phyloP scores from a whole-genome alignment of 345 rosid genomes.

The Citrus trifoliata region DNA sequence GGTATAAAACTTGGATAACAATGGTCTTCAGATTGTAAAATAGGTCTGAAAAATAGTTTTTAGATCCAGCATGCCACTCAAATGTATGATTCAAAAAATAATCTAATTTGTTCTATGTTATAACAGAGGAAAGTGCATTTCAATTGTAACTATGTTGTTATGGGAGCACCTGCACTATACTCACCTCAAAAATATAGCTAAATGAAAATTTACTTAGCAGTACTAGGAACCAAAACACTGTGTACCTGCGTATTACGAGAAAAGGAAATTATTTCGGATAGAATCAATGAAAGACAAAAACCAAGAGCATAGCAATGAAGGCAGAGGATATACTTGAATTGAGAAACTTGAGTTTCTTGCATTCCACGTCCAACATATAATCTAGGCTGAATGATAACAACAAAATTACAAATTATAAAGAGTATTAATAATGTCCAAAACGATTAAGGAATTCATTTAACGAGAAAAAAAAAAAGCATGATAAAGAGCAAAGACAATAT shows the following conservation, averaged over 20 bases:
- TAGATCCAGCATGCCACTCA: neutral
- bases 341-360: slow-evolving; percentile 93
- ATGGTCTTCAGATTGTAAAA: neutral
- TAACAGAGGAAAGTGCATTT: neutral
- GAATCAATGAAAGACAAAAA: neutral
- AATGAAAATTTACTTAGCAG: slow-evolving; percentile 66
- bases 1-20: neutral
- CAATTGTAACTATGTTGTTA: neutral
- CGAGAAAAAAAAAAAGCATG: neutral
- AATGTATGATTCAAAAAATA: neutral
- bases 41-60: neutral
- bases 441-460: neutral
- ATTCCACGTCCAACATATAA: slow-evolving; percentile 86
- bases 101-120: neutral
- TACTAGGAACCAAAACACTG: slow-evolving; percentile 82
- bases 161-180: slow-evolving; percentile 7
- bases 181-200: slow-evolving; percentile 92
- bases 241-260: slow-evolving; percentile 50
- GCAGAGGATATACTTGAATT: slow-evolving; percentile 61
- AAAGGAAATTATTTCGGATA: slow-evolving; percentile 1
- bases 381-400: slow-evolving; percentile 61
- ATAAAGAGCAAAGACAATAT: neutral
- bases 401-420: neutral
- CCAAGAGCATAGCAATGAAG: slow-evolving; percentile 19
- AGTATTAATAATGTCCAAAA: slow-evolving; percentile 2